Conservation (phyloP, 257 asterid species). For the Scutellaria galericulata region DNA sequence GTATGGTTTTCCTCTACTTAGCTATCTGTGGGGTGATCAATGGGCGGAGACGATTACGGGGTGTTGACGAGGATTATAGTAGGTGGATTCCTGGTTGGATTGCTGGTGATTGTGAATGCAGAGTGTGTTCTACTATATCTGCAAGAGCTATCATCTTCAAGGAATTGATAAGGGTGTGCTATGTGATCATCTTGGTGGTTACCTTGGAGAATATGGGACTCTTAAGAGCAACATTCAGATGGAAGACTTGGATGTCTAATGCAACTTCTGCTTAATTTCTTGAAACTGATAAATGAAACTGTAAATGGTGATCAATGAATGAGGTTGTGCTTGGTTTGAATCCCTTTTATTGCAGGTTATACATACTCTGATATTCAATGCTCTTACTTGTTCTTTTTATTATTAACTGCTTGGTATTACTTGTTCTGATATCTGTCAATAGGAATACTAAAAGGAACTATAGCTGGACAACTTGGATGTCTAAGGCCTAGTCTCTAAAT, state of each 20-base stretch:
- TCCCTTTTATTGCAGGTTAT: too few relatives aligned
- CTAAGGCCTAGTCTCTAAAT: too few relatives aligned
- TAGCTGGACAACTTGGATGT: too few relatives aligned
- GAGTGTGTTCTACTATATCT: slow-evolving; percentile 92
- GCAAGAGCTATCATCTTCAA: slow-evolving; percentile 92
- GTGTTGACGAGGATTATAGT: slow-evolving; percentile 67
- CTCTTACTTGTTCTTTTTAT: too few relatives aligned
- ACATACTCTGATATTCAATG: too few relatives aligned
- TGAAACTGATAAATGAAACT: too few relatives aligned
- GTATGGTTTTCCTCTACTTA: slow-evolving; percentile 70
- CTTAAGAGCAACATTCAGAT: slow-evolving; percentile 94
- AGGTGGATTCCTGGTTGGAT: slow-evolving; percentile 91
- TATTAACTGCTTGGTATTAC: too few relatives aligned
- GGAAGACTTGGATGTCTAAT: slow-evolving; percentile 81
- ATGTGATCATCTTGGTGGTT: slow-evolving; percentile 96
- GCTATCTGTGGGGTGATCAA: slow-evolving; percentile 72
- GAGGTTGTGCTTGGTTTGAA: too few relatives aligned
- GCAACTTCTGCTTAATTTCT: background rate
- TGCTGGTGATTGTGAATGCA: slow-evolving; percentile 89
- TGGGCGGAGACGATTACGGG: slow-evolving; percentile 61
- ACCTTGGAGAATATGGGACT: slow-evolving; percentile 96
- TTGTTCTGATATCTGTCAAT: too few relatives aligned
- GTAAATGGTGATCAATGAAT: too few relatives aligned
- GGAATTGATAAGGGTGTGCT: slow-evolving; percentile 86
- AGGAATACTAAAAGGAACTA: too few relatives aligned